phyloP scores from a whole-genome alignment of 179 eudicot genomes.

The Monotropa hypopitys region DNA sequence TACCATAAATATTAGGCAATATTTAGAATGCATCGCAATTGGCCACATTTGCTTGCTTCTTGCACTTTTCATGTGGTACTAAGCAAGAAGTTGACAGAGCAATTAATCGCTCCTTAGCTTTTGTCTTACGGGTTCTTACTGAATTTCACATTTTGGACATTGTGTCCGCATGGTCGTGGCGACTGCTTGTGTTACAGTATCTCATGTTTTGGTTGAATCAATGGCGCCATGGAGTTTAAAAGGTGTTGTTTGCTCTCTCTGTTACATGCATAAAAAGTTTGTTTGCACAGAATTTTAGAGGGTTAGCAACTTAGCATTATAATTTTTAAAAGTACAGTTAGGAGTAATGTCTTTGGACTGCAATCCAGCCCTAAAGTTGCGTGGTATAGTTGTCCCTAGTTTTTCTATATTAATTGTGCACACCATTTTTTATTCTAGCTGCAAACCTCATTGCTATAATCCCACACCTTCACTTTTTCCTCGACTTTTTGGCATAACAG shows the following conservation, averaged over 20 bases:
- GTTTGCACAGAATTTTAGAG: background rate
- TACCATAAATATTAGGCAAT: too few species aligned
- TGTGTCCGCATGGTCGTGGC: background rate
- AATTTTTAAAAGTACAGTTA: background rate
- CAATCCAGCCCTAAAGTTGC: background rate
- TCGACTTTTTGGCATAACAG: background rate
- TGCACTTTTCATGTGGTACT: background rate
- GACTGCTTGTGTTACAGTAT: background rate
- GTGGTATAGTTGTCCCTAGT: background rate
- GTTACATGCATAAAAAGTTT: background rate
- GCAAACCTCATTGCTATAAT: background rate
- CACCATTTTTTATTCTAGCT: background rate
- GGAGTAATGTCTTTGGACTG: background rate
- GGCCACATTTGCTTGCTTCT: background rate
- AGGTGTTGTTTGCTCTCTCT: background rate
- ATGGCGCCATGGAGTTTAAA: background rate
- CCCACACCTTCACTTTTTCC: background rate
- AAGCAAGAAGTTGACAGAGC: background rate
- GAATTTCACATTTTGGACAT: background rate
- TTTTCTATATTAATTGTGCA: background rate
- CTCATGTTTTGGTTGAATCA: background rate
- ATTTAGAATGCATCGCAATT: background rate
- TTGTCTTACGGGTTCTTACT: background rate
- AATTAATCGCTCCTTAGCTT: background rate
- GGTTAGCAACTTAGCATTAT: background rate